Percentiles rank a stretch among this genome's conserved stretches.
Conservation (phyloP, 2,329 filamentous ascomycete species). For the Arthrobotrys megalospora region DNA sequence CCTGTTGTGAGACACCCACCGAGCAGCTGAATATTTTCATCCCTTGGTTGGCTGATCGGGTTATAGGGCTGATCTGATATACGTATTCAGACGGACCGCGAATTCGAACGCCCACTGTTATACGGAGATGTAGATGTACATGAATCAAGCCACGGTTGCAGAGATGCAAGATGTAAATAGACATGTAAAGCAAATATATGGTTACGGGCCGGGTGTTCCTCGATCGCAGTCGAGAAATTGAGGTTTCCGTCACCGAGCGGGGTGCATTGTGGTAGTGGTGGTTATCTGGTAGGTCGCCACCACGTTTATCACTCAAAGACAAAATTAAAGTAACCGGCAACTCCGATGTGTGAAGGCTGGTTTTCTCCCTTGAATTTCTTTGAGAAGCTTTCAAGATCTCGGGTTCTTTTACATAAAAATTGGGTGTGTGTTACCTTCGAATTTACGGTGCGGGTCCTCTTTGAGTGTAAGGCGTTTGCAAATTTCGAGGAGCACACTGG, state of each 20-base stretch:
- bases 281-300: neutral
- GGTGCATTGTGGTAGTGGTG: neutral
- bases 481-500: conserved; percentile 18
- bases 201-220: conserved; percentile 19
- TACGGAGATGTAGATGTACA: conserved; percentile 15
- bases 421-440: conserved; percentile 14
- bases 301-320: conserved; percentile 19
- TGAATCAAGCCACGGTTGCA: conserved; percentile 3
- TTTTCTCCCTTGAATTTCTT: neutral
- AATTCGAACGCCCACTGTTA: neutral
- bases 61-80: conserved; percentile 43
- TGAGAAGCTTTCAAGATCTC: neutral
- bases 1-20: conserved; percentile 29
- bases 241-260: conserved; percentile 37
- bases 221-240: conserved; percentile 36
- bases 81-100: neutral
- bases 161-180: neutral
- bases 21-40: conserved; percentile 27
- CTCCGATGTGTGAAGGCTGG: conserved; percentile 34
- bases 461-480: conserved; percentile 19
- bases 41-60: conserved; percentile 38
- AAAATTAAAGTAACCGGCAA: conserved; percentile 15
- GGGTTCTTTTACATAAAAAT: conserved; percentile 9
- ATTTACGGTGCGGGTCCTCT: conserved; percentile 2
- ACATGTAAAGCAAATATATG: neutral